Base-by-base conservation (phyloP, 1,284 basidiomycete species). In the Phellinidium pouzarii region DNA sequence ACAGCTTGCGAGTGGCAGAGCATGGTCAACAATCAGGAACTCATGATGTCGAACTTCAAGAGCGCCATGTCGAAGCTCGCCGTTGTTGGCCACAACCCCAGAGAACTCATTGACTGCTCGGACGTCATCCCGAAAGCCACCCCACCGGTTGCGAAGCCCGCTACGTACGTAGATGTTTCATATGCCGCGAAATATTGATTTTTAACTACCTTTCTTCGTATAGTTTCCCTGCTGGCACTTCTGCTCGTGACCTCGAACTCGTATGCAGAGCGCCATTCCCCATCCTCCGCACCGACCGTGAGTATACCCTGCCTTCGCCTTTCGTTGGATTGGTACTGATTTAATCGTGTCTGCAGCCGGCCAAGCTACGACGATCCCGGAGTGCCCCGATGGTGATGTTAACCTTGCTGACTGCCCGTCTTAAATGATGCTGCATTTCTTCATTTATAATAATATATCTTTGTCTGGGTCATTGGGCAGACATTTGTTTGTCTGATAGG, bases 51-150 rank as follows among this genome's bases (percentile, higher is more conserved):
- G 26, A 57, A 59, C 19, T 68, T 68, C 62, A 59, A 59, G 53
- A 58, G 55, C 23, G 67, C 63, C 17, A 64, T 68, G 62, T 53
- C 59, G 44, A 67, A 67, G 62, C 62, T 71, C 43, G 51, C 65
- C 5, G 53, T 66, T 47, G 59, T 68, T 58, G 67, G 67, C 20
- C 63, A 66, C 47, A 53, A 65, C 59, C 20, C 43, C 3, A 31
- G 38, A 6, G 20, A 53, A 3, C 56, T 59, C 14, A 45, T 58
- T 37, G 58, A 59, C 48, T 59, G 58, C 46, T 52, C 58, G 12
- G 58, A 59, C 20, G 43, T 52, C 40, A 48, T 59, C 48, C 56
- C 56, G 3, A 17, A 17, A 4, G 17, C 56, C 3, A 25, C 9
- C 7, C 43, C 45, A 7, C 27, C 49, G 9, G 31, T 48, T 23